These are phyloP conservation scores for Lachancea meyersii DNA, from an alignment of 805 yeast genomes.

Conservation along the genomic window DNA sequence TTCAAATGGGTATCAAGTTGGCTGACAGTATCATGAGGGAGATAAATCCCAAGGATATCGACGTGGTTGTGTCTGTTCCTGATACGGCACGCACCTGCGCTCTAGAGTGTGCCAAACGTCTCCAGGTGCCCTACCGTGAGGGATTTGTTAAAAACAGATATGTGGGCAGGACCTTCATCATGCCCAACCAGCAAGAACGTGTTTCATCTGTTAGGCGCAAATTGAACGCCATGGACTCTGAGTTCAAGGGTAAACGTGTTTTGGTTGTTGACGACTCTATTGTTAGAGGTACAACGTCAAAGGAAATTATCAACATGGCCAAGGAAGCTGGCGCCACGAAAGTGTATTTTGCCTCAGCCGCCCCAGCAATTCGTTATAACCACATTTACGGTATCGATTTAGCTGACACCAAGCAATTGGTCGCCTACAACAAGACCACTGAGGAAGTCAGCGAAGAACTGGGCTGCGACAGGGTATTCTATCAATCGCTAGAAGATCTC, in stretches of 20 bases:
- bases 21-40: constrained; percentile 63
- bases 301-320: constrained; percentile 97
- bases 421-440: constrained; percentile 74
- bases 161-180: constrained; percentile 95
- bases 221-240: constrained; percentile 92
- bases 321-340: constrained; percentile 93
- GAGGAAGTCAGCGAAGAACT: constrained; percentile 68
- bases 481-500: constrained; percentile 79
- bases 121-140: constrained; percentile 84
- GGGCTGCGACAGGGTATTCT: constrained; percentile 88
- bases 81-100: constrained; percentile 98
- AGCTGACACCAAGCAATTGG: constrained; percentile 90
- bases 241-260: constrained; percentile 78
- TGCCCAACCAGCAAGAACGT: constrained; percentile 96
- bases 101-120: constrained; percentile 76
- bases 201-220: constrained; percentile 90
- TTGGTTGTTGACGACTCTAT: constrained; percentile 93
- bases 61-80: constrained; percentile 96
- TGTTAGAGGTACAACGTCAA: constrained; percentile 95
- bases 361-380: constrained; percentile 95
- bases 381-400: constrained; percentile 97
- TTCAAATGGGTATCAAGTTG: constrained; percentile 87
- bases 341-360: constrained; percentile 95
- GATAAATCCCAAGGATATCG: constrained; percentile 51
- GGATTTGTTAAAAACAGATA: constrained; percentile 96